phyloP scores from a whole-genome alignment of 208 protist species.

The Acanthamoeba royreba region DNA sequence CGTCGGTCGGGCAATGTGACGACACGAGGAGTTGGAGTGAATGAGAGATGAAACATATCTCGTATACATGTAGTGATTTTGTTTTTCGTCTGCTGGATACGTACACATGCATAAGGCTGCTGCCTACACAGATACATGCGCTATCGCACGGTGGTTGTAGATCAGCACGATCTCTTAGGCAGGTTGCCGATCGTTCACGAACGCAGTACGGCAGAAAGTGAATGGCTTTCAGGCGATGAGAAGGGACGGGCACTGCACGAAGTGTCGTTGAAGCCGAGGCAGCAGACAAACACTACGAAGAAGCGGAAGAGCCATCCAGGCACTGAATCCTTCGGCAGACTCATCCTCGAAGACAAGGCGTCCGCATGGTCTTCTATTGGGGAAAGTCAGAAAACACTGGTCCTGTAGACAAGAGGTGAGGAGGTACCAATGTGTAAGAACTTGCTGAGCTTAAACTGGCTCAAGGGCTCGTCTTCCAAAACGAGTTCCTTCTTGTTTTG shows the following conservation, averaged over 20 bases:
- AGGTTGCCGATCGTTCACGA: no score
- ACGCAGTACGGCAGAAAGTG: no score
- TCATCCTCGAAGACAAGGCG: background rate
- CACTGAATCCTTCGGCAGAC: background rate
- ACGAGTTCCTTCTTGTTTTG: background rate
- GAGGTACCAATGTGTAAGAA: background rate
- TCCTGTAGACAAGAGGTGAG: background rate
- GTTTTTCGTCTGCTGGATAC: no score
- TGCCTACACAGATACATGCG: no score
- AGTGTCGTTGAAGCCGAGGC: background rate
- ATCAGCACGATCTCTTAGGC: no score
- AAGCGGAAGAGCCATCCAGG: background rate
- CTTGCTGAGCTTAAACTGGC: background rate
- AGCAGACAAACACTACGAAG: background rate
- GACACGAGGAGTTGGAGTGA: no score
- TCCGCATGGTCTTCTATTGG: background rate
- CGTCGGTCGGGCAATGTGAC: background rate
- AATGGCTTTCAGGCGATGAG: no score
- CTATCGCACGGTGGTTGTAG: no score
- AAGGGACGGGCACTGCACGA: no score
- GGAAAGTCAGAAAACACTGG: background rate
- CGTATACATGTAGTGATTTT: no score
- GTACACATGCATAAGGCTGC: no score
- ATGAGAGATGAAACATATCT: no score
- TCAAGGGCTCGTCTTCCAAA: background rate